Conservation (phyloP, 768 basidiomycete species). For the Suillus hirtellus region DNA sequence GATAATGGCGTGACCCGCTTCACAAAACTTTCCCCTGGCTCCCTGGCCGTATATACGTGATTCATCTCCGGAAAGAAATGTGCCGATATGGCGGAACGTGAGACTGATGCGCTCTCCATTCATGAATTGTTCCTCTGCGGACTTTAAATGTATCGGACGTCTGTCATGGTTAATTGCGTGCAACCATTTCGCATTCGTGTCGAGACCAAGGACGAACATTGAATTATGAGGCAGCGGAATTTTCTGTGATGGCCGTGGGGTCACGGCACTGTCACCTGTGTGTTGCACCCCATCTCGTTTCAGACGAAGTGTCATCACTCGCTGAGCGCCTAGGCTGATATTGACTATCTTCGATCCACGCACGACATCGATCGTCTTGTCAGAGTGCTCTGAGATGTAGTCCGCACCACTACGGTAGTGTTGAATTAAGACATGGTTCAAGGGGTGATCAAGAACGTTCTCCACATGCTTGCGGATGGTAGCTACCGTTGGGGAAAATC, state of each 20-base stretch:
- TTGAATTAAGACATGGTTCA: slow-evolving; percentile 85
- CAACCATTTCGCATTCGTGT: slow-evolving; percentile 73
- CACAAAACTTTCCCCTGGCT: slow-evolving; percentile 59
- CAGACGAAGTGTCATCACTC: slow-evolving; percentile 70
- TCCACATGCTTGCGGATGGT: slow-evolving; percentile 66
- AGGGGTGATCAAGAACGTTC: slow-evolving; percentile 55
- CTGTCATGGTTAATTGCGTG: slow-evolving; percentile 80
- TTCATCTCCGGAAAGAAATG: slow-evolving; percentile 58
- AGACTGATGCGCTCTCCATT: slow-evolving; percentile 74
- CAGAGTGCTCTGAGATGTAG: slow-evolving; percentile 84
- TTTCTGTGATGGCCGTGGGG: slow-evolving; percentile 51
- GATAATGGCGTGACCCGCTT: slow-evolving; percentile 54
- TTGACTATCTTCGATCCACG: slow-evolving; percentile 76
- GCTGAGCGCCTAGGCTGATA: slow-evolving; percentile 76
- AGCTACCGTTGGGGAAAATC: slow-evolving; percentile 70
- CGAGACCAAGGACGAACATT: slow-evolving; percentile 76
- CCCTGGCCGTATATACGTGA: slow-evolving; percentile 73
- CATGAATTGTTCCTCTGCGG: slow-evolving; percentile 51
- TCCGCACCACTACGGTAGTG: slow-evolving; percentile 77
- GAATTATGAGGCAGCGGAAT: slow-evolving; percentile 80
- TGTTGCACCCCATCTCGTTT: slow-evolving; percentile 50
- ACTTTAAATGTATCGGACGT: slow-evolving; percentile 55
- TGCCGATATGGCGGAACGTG: slow-evolving; percentile 79
- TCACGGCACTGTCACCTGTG: slow-evolving; percentile 18
- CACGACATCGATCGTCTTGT: slow-evolving; percentile 83